A percentile compares a stretch with the other conserved stretches of the same genome.
Conservation (phyloP, 2,329 filamentous ascomycete genomes). For the Dothiorella sarmentorum region DNA sequence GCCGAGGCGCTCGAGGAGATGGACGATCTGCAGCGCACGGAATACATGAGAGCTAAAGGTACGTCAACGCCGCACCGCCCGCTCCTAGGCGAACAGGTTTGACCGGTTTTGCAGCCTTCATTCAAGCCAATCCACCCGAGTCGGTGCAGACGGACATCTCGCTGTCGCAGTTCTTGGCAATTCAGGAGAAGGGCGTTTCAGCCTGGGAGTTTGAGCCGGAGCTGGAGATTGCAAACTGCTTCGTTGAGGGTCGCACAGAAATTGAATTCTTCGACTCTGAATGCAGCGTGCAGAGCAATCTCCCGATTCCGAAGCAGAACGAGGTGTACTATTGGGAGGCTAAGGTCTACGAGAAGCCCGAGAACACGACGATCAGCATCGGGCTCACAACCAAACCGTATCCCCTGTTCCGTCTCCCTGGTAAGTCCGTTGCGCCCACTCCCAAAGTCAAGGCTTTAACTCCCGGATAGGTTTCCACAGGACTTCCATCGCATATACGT, state of each 20-base stretch:
- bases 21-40: constrained; percentile 86
- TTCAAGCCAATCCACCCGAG: constrained; percentile 90
- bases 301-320: constrained; percentile 97
- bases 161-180: constrained; percentile 92
- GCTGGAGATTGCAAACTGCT: constrained; percentile 96
- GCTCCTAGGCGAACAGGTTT: background rate
- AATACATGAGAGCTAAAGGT: constrained; percentile 96
- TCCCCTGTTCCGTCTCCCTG: constrained; percentile 87
- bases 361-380: constrained; percentile 80
- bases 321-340: constrained; percentile 99
- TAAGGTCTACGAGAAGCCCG: constrained; percentile 97
- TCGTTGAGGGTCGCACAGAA: constrained; percentile 92
- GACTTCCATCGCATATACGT: constrained; percentile 86
- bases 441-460: constrained; percentile 22
- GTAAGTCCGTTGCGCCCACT: constrained; percentile 49
- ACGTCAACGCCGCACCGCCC: constrained; percentile 28
- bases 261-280: constrained; percentile 99
- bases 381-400: constrained; percentile 97
- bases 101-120: constrained; percentile 64
- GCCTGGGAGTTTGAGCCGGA: constrained; percentile 99
- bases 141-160: constrained; percentile 96
- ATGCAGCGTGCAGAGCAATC: constrained; percentile 93
- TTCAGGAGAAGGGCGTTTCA: constrained; percentile 99
- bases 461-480: constrained; percentile 73
- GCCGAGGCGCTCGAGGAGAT: constrained; percentile 91